phyloP scores from a whole-genome alignment of 106 monocot species.

The Xerophyta viscosa region DNA sequence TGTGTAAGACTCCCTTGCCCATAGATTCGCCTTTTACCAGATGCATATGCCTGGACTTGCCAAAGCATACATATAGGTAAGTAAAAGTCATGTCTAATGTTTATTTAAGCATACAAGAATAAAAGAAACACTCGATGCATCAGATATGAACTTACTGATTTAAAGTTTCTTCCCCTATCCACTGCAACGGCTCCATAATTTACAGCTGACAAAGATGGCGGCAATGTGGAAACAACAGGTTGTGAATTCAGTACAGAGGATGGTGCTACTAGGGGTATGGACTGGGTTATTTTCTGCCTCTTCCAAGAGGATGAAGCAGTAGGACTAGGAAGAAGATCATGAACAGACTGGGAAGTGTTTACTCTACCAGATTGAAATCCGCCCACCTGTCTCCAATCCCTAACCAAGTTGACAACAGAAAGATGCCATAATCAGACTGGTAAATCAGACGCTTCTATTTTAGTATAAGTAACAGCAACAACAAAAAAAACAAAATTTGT shows the following conservation, averaged over 20 bases:
- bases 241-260: conserved; percentile 13
- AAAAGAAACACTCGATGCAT: not conserved
- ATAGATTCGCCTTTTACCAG: too few species aligned
- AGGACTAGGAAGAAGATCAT: conserved; percentile 42
- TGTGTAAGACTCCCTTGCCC: too few species aligned
- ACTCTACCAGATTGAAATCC: conserved; percentile 33
- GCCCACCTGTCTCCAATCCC: conserved; percentile 62
- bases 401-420: conserved; percentile 18
- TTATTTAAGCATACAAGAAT: too few species aligned
- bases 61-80: too few species aligned
- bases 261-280: conserved; percentile 23
- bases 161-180: conserved; percentile 24
- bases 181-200: conserved; percentile 14
- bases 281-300: conserved; percentile 41
- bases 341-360: conserved; percentile 32
- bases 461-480: too few species aligned
- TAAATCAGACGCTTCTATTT: too few species aligned
- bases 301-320: conserved; percentile 50
- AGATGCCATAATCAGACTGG: too few species aligned
- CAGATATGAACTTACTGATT: conserved; percentile 20
- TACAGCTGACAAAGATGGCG: conserved; percentile 23
- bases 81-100: too few species aligned
- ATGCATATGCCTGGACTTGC: too few species aligned
- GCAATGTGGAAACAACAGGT: conserved; percentile 12
- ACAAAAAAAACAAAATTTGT: too few species aligned